Evolutionary conservation across 768 basidiomycete species (phyloP), one percentile per base, ranked within the genome.

Genomic region (Sistotremastrum suecicum): DNA sequence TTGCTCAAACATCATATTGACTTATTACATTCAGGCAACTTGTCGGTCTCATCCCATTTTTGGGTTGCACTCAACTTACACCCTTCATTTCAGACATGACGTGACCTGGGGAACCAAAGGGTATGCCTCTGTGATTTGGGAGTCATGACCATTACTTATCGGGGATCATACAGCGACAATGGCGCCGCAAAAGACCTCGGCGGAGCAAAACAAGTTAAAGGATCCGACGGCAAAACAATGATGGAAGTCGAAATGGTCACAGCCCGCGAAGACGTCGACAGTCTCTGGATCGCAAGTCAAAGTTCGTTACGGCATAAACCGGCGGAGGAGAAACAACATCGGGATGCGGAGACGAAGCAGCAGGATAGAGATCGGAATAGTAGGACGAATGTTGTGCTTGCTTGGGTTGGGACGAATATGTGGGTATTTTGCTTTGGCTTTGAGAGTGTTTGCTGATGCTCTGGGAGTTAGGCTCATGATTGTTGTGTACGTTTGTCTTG

Each of bases 121-220:
- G 20, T 20, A 20, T 20, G 20, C 20, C 20, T 20, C 20, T 20
- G 20, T 20, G 20, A 20, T 20, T 20, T 20, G 20, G 20, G 20
- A 20, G 20, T 20, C 20, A 41, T 40, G 40, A 10, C 39, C 10
- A 28, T n/a, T 11, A 6, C 40, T 29, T 44, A 9, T 43, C 74
- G 74, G 89, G 90, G 90, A 49, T 92, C 90, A 31, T 89, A 92
- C 58, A 89, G 90, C 50, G 87, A 91, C 65, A 90, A 91, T 53
- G 83, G 84, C 37, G 67, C 87, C 7, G 66, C 78, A 9, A 91
- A 92, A 62, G 89, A 94, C 58, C 72, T 94, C 7, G 90, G 90
- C 47, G 78, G 82, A 7, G 90, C 88, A 1, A 91, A 90, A 70
- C 91, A 90, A 61, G 70, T 88, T 49, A 82, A 85, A 65, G 77